phyloP scores from a whole-genome alignment of 495 filamentous ascomycete species.

The Astrocystis sublimbata region DNA sequence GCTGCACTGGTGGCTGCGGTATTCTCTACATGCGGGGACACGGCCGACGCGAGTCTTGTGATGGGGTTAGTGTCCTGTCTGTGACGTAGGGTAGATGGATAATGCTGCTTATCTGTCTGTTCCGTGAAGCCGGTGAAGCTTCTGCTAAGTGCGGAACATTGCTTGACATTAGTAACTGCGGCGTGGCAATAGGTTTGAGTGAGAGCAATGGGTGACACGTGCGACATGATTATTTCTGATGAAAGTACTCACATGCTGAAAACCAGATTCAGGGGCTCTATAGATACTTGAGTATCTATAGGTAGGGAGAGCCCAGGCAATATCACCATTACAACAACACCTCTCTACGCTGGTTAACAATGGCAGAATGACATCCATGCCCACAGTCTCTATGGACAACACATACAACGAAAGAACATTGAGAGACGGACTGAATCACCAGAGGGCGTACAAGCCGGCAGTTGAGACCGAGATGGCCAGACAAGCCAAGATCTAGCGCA shows the following conservation, averaged over 20 bases:
- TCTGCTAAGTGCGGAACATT: background rate
- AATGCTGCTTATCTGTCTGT: background rate
- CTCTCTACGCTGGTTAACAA: background rate
- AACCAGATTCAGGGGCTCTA: background rate
- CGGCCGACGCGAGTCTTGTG: background rate
- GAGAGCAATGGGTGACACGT: conserved; percentile 9
- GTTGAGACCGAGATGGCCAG: background rate
- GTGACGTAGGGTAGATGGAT: background rate
- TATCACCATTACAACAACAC: conserved; percentile 1
- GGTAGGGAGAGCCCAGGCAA: too few species aligned
- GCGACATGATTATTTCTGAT: background rate
- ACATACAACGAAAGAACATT: background rate
- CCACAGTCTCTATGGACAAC: background rate
- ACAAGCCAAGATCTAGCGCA: background rate
- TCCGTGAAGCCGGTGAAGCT: background rate
- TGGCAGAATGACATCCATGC: background rate
- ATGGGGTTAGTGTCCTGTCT: background rate
- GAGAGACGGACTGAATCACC: background rate
- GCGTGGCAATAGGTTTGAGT: background rate
- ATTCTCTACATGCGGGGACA: background rate
- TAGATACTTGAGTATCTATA: background rate
- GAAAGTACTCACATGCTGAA: background rate
- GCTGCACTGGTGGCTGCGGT: conserved; percentile 1
- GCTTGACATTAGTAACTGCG: background rate
- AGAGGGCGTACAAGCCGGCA: background rate